A percentile compares a stretch with the other conserved stretches of the same genome.
These are phyloP conservation scores for Penicillium nucicola DNA, from an alignment of 495 filamentous ascomycete genomes.

Conservation along the genomic window DNA sequence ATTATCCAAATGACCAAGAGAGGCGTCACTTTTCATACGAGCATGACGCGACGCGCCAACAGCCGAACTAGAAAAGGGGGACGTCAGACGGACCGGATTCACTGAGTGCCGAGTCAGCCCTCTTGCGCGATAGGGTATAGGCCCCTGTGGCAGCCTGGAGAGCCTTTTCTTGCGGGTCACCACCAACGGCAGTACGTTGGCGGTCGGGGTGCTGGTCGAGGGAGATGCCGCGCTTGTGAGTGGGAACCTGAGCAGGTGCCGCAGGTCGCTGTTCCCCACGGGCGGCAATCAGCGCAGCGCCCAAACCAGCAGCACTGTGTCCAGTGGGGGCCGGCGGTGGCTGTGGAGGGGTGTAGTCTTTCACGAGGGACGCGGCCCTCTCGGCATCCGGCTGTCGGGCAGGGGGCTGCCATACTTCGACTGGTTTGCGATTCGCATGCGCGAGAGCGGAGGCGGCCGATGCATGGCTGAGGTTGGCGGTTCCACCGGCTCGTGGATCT, in stretches of 20 bases:
- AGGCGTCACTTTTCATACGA: constrained; percentile 21
- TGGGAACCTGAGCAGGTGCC: constrained; percentile 5
- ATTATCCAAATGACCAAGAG: constrained; percentile 30
- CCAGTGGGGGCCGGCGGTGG: constrained; percentile 48
- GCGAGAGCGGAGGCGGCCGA: constrained; percentile 75
- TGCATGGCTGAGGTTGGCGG: constrained; percentile 62
- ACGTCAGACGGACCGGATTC: constrained; percentile 50
- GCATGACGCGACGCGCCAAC: constrained; percentile 57
- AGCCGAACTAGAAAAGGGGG: constrained; percentile 62
- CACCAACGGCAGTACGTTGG: constrained; percentile 53
- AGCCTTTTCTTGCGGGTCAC: constrained; percentile 53
- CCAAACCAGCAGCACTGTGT: constrained; percentile 58
- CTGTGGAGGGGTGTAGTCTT: constrained; percentile 61
- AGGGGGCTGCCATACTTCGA: constrained; percentile 57
- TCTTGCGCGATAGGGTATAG: constrained; percentile 55
- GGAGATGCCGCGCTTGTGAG: constrained; percentile 11
- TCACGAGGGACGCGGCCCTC: constrained; percentile 64
- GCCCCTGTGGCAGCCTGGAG: constrained; percentile 72
- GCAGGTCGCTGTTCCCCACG: constrained; percentile 52
- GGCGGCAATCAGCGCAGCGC: constrained; percentile 69
- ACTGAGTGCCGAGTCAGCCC: constrained; percentile 64
- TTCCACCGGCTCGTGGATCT: constrained; percentile 65
- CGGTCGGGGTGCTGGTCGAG: constrained; percentile 10
- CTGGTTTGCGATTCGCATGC: constrained; percentile 61
- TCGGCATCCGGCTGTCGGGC: constrained; percentile 59